phyloP scores from a whole-genome alignment of 768 basidiomycete species.

The Cubamyces sp. region DNA sequence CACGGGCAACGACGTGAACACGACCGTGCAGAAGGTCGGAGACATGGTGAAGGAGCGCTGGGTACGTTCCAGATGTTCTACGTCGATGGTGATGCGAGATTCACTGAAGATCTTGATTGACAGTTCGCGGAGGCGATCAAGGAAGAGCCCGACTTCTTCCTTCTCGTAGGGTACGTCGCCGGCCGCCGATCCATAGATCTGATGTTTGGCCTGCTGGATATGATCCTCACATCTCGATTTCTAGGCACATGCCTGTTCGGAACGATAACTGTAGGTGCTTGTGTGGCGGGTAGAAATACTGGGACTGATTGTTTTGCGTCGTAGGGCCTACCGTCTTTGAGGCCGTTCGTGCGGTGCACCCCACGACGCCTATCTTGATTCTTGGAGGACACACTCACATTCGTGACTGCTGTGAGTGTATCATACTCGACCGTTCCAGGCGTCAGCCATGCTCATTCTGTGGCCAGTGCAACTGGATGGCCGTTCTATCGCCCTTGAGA shows the following conservation, averaged over 20 bases:
- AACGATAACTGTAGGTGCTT: slow-evolving; percentile 60
- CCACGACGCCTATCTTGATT: slow-evolving; percentile 78
- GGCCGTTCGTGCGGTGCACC: slow-evolving; percentile 73
- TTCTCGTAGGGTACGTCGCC: slow-evolving; percentile 63
- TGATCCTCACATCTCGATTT: neutral
- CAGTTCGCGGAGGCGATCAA: slow-evolving; percentile 79
- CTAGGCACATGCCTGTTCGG: slow-evolving; percentile 82
- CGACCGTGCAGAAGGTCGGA: slow-evolving; percentile 72
- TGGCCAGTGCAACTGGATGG: slow-evolving; percentile 63
- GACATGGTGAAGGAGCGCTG: slow-evolving; percentile 82
- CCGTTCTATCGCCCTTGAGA: slow-evolving; percentile 79
- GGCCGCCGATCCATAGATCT: too few relatives aligned
- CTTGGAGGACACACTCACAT: slow-evolving; percentile 85
- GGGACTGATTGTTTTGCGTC: neutral
- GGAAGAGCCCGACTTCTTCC: slow-evolving; percentile 83
- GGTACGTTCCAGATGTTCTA: slow-evolving; percentile 44
- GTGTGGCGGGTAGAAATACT: too few relatives aligned
- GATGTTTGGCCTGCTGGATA: too few relatives aligned
- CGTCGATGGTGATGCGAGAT: neutral
- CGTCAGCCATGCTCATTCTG: neutral
- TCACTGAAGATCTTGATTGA: neutral
- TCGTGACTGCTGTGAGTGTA: slow-evolving; percentile 70
- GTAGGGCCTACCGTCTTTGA: slow-evolving; percentile 74
- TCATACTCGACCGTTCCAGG: neutral
- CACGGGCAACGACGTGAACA: slow-evolving; percentile 67